phyloP scores from a whole-genome alignment of 257 asterid genomes.

The Galeopsis tetrahit region DNA sequence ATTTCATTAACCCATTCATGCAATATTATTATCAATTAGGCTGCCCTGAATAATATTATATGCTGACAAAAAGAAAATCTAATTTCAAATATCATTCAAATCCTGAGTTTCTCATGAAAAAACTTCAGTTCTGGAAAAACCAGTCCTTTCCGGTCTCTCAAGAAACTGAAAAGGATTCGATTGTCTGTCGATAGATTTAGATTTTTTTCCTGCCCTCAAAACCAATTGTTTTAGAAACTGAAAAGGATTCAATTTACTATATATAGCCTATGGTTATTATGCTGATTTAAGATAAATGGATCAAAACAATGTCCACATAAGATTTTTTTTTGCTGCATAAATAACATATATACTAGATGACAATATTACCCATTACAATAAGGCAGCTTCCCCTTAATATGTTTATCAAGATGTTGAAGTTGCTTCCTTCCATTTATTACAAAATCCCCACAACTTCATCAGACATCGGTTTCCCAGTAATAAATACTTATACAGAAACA shows the following conservation, averaged over 20 bases:
- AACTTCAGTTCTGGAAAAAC: constrained; percentile 45
- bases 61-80: background rate
- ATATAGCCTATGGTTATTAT: constrained; percentile 35
- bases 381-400: too few relatives aligned
- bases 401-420: too few relatives aligned
- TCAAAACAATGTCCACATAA: constrained; percentile 18
- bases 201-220: constrained; percentile 18
- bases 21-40: too few relatives aligned
- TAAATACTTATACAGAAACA: background rate
- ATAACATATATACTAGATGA: background rate
- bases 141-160: constrained; percentile 54
- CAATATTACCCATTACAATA: background rate
- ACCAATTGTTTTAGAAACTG: constrained; percentile 32
- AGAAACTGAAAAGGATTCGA: constrained; percentile 51
- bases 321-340: constrained; percentile 14
- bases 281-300: constrained; percentile 13
- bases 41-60: too few relatives aligned
- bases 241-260: constrained; percentile 29
- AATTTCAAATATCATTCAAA: constrained; percentile 17
- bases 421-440: too few relatives aligned
- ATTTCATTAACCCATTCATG: constrained; percentile 27
- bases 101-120: constrained; percentile 30
- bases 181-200: constrained; percentile 16
- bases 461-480: too few relatives aligned
- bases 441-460: too few relatives aligned